Percentiles rank a stretch among this genome's conserved stretches.
Conservation (phyloP, 2,329 filamentous ascomycete species). For the Stagonosporopsis cucurbitacearum region DNA sequence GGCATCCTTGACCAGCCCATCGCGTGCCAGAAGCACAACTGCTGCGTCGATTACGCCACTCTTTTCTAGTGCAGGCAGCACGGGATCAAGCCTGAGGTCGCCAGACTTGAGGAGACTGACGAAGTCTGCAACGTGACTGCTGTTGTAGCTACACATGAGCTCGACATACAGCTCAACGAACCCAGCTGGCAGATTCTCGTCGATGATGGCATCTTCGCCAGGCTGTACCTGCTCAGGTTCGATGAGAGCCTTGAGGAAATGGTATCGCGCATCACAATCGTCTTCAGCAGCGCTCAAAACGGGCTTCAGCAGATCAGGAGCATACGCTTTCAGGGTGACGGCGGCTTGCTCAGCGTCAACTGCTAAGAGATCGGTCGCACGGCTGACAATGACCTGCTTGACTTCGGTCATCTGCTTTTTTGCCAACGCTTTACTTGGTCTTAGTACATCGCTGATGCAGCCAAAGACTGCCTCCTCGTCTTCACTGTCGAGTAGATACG, state of each 20-base stretch:
- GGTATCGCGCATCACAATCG: slow-evolving; percentile 70
- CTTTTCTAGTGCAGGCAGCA: slow-evolving; percentile 87
- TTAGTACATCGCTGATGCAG: slow-evolving; percentile 77
- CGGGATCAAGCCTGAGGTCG: slow-evolving; percentile 77
- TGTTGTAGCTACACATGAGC: slow-evolving; percentile 87
- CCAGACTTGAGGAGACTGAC: slow-evolving; percentile 76
- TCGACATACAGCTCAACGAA: slow-evolving; percentile 86
- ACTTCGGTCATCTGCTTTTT: slow-evolving; percentile 77
- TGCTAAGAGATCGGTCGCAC: slow-evolving; percentile 70
- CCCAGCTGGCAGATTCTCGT: slow-evolving; percentile 53
- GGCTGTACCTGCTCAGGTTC: slow-evolving; percentile 60
- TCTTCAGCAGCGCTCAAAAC: slow-evolving; percentile 68
- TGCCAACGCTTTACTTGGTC: slow-evolving; percentile 66
- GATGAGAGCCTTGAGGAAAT: slow-evolving; percentile 78
- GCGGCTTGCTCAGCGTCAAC: slow-evolving; percentile 72
- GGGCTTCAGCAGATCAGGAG: slow-evolving; percentile 69
- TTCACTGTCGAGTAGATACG: slow-evolving; percentile 84
- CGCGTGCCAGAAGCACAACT: slow-evolving; percentile 85
- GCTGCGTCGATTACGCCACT: slow-evolving; percentile 92
- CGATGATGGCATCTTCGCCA: slow-evolving; percentile 12
- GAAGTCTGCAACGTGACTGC: slow-evolving; percentile 83
- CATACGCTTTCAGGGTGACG: slow-evolving; percentile 66
- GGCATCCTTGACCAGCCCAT: slow-evolving; percentile 81
- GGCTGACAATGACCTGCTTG: slow-evolving; percentile 67
- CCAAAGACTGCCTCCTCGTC: slow-evolving; percentile 78